phyloP scores from a whole-genome alignment of 2,329 filamentous ascomycete species.

The Ilyonectria sp. region DNA sequence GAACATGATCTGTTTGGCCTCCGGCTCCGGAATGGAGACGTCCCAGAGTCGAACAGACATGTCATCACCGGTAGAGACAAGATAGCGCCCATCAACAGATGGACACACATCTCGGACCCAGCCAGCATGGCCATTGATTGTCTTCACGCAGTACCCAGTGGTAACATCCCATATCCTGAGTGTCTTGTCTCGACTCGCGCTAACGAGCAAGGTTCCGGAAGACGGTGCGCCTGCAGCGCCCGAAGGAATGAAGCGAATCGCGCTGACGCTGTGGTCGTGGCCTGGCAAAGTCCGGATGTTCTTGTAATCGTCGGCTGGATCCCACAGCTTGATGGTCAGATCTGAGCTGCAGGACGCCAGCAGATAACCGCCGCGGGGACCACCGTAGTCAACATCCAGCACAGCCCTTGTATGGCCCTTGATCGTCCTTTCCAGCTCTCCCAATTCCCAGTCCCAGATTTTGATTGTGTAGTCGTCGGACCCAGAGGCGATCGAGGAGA shows the following conservation, averaged over 20 bases:
- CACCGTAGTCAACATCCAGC: conserved; percentile 90
- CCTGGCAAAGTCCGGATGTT: conserved; percentile 93
- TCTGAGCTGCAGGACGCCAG: conserved; percentile 84
- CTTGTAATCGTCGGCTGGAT: conserved; percentile 92
- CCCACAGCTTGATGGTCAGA: conserved; percentile 95
- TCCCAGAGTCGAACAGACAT: conserved; percentile 90
- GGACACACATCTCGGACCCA: conserved; percentile 94
- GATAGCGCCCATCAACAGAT: conserved; percentile 85
- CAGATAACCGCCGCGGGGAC: conserved; percentile 73
- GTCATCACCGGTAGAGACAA: conserved; percentile 88
- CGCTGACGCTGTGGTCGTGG: conserved; percentile 92
- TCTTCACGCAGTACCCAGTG: conserved; percentile 93
- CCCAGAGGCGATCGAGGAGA: conserved; percentile 90
- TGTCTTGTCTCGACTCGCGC: conserved; percentile 87
- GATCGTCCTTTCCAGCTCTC: conserved; percentile 89
- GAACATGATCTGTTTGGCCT: conserved; percentile 84
- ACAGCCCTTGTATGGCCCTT: conserved; percentile 95
- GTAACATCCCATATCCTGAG: conserved; percentile 93
- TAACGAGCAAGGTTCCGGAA: conserved; percentile 89
- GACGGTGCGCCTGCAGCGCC: conserved; percentile 83
- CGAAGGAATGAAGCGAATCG: conserved; percentile 89
- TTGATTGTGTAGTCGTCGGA: conserved; percentile 96
- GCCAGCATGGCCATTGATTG: conserved; percentile 86
- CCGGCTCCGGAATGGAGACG: conserved; percentile 73
- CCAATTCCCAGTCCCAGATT: conserved; percentile 97